Base-by-base conservation (phyloP, 2,329 filamentous ascomycete genomes). In the Lachnellula hyalina region DNA sequence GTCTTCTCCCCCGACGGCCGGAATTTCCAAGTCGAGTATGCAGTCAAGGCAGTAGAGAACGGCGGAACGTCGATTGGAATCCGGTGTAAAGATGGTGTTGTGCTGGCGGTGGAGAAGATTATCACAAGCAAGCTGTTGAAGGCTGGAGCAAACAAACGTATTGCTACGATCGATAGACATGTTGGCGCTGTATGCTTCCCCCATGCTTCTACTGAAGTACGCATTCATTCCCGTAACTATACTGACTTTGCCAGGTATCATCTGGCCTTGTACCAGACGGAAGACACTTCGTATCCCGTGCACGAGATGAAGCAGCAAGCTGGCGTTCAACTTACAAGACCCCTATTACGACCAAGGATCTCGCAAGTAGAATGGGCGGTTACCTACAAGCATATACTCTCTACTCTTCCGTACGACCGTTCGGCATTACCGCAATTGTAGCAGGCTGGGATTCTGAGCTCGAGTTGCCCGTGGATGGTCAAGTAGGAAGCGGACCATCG, bases 1-100 rank as follows among this genome's bases (percentile, higher is more conserved):
- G 95, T 97, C 79, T 99, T 97, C 82, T 97, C 94, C 48, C 94
- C 94, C 64, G 94, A 99, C 77, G 94, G 94, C 71, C 89, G 94
- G 67, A 99, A 99, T 75, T 99, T 99, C 75, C 94, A 99, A 77
- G 90, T 95, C 74, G 94, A 99, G 81, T 99, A 99, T 74, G 94
- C 94, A 65, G 88, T 95, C 67, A 99, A 99, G 81, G 94, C 94
- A 54, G 94, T 99, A 61, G 94, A 99, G 78, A 97, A 95, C 69
- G 94, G 93, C 64, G 93, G 94, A 70, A 99, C 94, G 53, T 91
- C 92, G 52, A 85, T 99, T 73, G 94, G 94, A 66, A 96, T 99
- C 74, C 84, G 91, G 72, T 96, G 91, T 82, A 96, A 96, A 77
- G 91, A 97, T 73, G 94, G 94, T 61, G 89, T 99, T 51, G 91